These are phyloP conservation scores for Berberis vulgaris DNA, from an alignment of 164 flowering plant species.

Conservation along the genomic window DNA sequence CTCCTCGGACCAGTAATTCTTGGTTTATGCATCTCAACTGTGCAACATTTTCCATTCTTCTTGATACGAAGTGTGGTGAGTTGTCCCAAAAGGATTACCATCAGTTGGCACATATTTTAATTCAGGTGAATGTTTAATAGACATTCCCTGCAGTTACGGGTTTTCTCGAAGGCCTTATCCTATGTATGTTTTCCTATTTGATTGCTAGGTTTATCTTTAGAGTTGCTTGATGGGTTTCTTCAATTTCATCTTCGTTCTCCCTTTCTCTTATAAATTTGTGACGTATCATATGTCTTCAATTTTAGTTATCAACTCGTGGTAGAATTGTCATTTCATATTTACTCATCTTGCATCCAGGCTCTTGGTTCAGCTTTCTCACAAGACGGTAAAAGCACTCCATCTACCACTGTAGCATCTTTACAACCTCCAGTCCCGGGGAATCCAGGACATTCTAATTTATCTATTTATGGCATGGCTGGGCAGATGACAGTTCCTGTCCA, in stretches of 20 bases:
- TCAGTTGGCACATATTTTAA: background rate
- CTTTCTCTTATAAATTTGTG: background rate
- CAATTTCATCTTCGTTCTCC: background rate
- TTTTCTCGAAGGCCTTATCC: background rate
- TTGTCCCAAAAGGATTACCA: background rate
- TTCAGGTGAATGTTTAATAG: background rate
- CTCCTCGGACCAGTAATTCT: too few relatives aligned
- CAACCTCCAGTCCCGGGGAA: constrained; percentile 25
- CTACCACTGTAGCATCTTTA: constrained; percentile 13
- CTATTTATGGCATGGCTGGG: constrained; percentile 16
- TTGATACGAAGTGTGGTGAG: background rate
- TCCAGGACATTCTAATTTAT: constrained; percentile 17
- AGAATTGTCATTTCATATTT: background rate
- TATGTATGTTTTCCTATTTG: background rate
- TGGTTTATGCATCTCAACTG: background rate
- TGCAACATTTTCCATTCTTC: background rate
- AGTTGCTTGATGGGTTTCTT: background rate
- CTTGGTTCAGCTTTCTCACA: constrained; percentile 12
- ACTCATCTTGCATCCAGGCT: constrained; percentile 18
- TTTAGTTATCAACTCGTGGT: too few relatives aligned
- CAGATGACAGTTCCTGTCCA: constrained; percentile 17
- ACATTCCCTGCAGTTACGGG: background rate
- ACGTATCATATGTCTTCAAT: background rate
- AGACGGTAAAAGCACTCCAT: constrained; percentile 10
- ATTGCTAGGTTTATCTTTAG: background rate